These are phyloP conservation scores for Bothriochloa decipiens DNA, from an alignment of 176 grass and related monocot genomes.

Conservation along the genomic window DNA sequence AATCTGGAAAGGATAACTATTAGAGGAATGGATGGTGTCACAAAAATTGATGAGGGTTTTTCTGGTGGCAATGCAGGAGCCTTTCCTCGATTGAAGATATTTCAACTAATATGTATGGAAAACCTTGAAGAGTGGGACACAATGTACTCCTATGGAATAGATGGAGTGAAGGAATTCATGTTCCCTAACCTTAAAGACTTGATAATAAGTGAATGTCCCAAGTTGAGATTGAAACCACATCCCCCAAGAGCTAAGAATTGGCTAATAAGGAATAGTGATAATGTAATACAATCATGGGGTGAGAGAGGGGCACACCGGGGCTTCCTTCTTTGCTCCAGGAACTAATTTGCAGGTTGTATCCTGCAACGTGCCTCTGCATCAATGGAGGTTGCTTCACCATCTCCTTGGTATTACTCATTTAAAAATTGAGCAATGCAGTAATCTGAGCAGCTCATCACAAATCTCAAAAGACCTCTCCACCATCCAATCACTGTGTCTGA, in stretches of 20 bases:
- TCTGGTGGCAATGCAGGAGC: background rate
- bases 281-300: slow-evolving; percentile 3
- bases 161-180: background rate
- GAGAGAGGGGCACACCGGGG: background rate
- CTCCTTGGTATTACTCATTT: background rate
- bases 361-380: background rate
- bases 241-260: background rate
- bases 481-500: background rate
- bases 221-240: background rate
- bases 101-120: background rate
- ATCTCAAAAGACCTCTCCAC: background rate
- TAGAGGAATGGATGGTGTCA: background rate
- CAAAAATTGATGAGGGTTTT: background rate
- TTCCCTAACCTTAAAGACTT: background rate
- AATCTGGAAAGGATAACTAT: background rate
- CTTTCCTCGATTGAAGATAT: slow-evolving; percentile 3
- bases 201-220: background rate
- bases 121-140: slow-evolving; percentile 1
- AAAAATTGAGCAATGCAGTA: background rate
- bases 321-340: slow-evolving; percentile 4
- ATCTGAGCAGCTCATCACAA: background rate
- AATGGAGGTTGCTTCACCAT: slow-evolving; percentile 27
- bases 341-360: background rate
- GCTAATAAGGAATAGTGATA: background rate
- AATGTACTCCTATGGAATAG: background rate